Percentiles rank a stretch among this genome's conserved stretches.
Conservation (phyloP, 2,329 filamentous ascomycete species). For the Xylariaceae sp. region DNA sequence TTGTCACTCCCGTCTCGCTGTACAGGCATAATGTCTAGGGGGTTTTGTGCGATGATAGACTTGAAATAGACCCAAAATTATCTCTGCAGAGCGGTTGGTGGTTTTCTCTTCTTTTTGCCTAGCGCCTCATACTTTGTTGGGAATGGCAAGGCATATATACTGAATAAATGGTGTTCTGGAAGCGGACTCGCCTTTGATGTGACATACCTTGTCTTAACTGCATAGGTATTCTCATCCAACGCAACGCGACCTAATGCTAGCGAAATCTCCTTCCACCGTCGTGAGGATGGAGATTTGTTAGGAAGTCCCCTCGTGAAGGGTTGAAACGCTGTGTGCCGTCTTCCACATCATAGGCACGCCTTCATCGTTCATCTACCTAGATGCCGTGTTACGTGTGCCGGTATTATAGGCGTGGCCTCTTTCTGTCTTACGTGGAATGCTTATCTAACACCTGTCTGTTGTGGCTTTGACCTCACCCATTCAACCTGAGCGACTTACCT, state of each 20-base stretch:
- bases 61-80: slow-evolving; percentile 10
- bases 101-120: slow-evolving; percentile 8
- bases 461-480: not conserved
- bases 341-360: not conserved
- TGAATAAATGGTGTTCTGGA: slow-evolving; percentile 1
- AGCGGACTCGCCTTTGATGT: not conserved
- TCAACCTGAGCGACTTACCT: not conserved
- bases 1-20: not conserved
- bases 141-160: slow-evolving; percentile 1
- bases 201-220: not conserved
- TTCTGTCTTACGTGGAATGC: not conserved
- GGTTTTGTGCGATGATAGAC: slow-evolving; percentile 11
- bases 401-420: not conserved
- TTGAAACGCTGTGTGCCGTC: not conserved
- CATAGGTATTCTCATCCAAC: not conserved
- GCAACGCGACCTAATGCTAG: not conserved
- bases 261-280: not conserved
- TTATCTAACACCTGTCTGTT: not conserved
- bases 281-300: not conserved
- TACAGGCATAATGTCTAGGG: not conserved
- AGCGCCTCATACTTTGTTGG: not conserved
- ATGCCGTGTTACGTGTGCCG: no score
- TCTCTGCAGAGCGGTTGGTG: not conserved
- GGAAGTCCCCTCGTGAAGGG: not conserved
- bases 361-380: not conserved